These are phyloP conservation scores for Acer negundo DNA, from an alignment of 345 rosid genomes.

Conservation along the genomic window DNA sequence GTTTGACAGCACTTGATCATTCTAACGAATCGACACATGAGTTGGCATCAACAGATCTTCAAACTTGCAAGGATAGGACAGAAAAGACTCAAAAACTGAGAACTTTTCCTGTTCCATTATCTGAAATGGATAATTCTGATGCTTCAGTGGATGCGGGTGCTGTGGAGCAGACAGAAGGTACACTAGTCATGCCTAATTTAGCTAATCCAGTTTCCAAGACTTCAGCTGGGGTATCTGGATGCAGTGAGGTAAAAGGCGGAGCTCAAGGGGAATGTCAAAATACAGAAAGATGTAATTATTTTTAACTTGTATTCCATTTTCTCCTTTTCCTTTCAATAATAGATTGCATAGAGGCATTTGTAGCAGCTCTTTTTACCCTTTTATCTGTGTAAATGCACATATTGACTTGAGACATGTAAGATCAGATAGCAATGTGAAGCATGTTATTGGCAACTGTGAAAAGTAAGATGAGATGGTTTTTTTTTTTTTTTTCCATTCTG, in stretches of 20 bases:
- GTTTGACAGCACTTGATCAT: conserved; percentile 21
- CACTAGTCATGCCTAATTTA: conserved; percentile 14
- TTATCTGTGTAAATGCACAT: not conserved
- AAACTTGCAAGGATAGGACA: conserved; percentile 26
- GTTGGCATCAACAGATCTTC: conserved; percentile 23
- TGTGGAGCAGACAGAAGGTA: conserved; percentile 33
- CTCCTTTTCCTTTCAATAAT: not conserved
- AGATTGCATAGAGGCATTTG: not conserved
- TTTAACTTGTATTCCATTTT: conserved; percentile 18
- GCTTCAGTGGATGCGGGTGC: conserved; percentile 34
- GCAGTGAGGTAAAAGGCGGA: conserved; percentile 38
- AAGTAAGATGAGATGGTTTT: not conserved
- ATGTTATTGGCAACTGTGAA: not conserved
- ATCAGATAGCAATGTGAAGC: conserved; percentile 8
- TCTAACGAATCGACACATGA: conserved; percentile 22
- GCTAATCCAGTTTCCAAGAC: conserved; percentile 25
- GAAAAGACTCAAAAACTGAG: conserved; percentile 53
- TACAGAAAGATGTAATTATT: conserved; percentile 43
- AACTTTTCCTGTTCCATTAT: conserved; percentile 69
- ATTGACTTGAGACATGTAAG: not conserved
- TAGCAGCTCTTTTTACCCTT: too few species aligned
- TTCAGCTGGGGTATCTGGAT: conserved; percentile 29
- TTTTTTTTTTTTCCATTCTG: not conserved
- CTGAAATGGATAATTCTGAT: conserved; percentile 49
- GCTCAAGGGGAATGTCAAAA: conserved; percentile 41